A percentile compares a stretch with the other conserved stretches of the same genome.
phyloP scores from a whole-genome alignment of 208 protist genomes.

The Kentomonas sorsogonicus region DNA sequence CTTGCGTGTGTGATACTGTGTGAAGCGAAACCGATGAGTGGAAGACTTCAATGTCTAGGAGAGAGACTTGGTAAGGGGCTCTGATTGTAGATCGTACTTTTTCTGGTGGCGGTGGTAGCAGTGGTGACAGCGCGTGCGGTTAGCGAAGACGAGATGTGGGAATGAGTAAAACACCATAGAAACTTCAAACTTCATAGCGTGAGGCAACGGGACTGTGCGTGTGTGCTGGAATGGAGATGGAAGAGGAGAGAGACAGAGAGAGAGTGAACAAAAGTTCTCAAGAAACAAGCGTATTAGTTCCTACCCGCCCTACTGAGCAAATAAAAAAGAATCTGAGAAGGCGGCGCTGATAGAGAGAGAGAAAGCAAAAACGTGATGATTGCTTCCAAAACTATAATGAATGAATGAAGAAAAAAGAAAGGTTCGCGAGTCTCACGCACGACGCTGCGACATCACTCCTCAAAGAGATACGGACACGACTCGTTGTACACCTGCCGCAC shows the following conservation, averaged over 20 bases:
- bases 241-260: not conserved
- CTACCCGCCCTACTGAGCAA: not conserved
- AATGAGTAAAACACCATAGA: too few relatives aligned
- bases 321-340: not conserved
- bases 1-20: too few relatives aligned
- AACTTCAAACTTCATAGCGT: too few relatives aligned
- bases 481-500: constrained; percentile 76
- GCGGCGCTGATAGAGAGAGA: not conserved
- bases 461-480: constrained; percentile 30
- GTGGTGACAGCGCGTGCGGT: too few relatives aligned
- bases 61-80: too few relatives aligned
- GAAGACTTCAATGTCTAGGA: too few relatives aligned
- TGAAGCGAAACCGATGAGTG: too few relatives aligned
- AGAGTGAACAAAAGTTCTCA: not conserved
- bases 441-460: too few relatives aligned
- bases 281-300: constrained; percentile 1
- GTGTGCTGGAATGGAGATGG: not conserved
- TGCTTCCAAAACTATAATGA: not conserved
- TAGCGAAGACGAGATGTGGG: too few relatives aligned
- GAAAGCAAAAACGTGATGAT: not conserved
- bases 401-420: not conserved
- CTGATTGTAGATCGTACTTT: too few relatives aligned
- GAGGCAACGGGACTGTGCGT: too few relatives aligned
- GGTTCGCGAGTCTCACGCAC: not conserved
- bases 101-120: too few relatives aligned